Base-by-base conservation (phyloP, 768 basidiomycete species). In the Russula emetica region DNA sequence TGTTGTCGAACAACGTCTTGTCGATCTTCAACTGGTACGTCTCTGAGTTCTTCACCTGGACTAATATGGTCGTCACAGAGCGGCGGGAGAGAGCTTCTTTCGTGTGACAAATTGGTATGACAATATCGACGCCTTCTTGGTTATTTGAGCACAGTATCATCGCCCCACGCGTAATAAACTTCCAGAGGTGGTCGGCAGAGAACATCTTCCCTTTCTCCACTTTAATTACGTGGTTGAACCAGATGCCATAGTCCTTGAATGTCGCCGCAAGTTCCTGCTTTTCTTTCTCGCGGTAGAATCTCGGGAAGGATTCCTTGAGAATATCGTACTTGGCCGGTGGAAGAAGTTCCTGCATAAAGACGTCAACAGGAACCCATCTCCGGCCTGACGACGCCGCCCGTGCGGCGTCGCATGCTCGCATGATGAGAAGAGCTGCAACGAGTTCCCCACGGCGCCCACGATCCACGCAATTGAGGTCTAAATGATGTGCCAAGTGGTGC, bases 161-260 rank as follows among this genome's bases (percentile, higher is more conserved):
- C 13, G 49, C 49, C 13, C 49, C 49, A 26, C 49, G 26, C 2
- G 49, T 26, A 13, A 50, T 18, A 14, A 36, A 54, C 14, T n/a
- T 54, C 53, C 45, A 47, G 20, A 47, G 44, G 13, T 16, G 10
- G 10, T 10, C 2, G 2, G 11, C 5, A 0, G 11, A 18, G 57
- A 58, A 45, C 45, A 47, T 32, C 3, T 57, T 11, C 3, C 4
- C 0, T 3, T 36, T 9, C 8, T 38, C 32, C 14, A 47, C 16
- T 6, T 30, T 13, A 22, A 54, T 58, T 13, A 58, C 57, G 9
- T 49, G 57, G 14, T 58, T 58, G 32, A 58, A 58, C 57, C 57
- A 49, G 8, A 49, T 47, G 4, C n/a, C n/a, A 10, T 24, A 36
- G 57, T 24, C 22, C 14, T 18, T 9, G 57, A 58, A 49, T 10